phyloP scores from a whole-genome alignment of 2,329 filamentous ascomycete genomes.

The Penicillium brevicompactum region DNA sequence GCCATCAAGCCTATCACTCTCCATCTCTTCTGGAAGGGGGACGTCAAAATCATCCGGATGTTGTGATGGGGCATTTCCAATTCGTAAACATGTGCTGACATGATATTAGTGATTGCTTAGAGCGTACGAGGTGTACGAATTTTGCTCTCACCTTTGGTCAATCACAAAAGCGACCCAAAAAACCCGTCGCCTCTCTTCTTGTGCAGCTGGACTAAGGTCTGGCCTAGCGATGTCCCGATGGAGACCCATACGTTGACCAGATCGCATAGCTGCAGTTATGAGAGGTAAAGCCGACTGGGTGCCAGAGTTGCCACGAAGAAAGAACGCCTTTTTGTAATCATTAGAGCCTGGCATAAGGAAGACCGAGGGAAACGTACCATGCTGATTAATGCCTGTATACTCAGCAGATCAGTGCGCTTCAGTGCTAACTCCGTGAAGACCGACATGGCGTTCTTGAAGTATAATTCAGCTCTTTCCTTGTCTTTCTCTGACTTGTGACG shows the following conservation, averaged over 20 bases:
- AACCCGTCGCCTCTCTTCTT: constrained; percentile 78
- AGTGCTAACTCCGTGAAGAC: constrained; percentile 88
- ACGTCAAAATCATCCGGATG: constrained; percentile 86
- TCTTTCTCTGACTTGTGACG: constrained; percentile 84
- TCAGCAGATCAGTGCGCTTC: constrained; percentile 89
- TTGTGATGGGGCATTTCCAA: constrained; percentile 67
- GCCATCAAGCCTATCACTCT: constrained; percentile 83
- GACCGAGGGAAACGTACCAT: constrained; percentile 57
- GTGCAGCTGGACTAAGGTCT: constrained; percentile 83
- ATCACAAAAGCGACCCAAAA: constrained; percentile 75
- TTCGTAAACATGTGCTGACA: constrained; percentile 62
- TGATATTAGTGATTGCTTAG: background rate
- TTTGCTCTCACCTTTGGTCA: constrained; percentile 62
- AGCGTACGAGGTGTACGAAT: background rate
- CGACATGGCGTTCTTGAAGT: constrained; percentile 92
- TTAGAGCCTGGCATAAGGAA: background rate
- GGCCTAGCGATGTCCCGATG: constrained; percentile 88
- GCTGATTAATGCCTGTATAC: constrained; percentile 86
- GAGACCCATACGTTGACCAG: constrained; percentile 87
- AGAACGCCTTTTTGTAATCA: constrained; percentile 59
- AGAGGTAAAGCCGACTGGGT: constrained; percentile 87
- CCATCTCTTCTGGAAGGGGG: constrained; percentile 82
- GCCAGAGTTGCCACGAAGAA: constrained; percentile 91
- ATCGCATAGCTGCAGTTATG: constrained; percentile 81
- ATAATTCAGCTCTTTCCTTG: constrained; percentile 87